phyloP scores from a whole-genome alignment of 768 basidiomycete species.

The Pleurotus pulmonarius region DNA sequence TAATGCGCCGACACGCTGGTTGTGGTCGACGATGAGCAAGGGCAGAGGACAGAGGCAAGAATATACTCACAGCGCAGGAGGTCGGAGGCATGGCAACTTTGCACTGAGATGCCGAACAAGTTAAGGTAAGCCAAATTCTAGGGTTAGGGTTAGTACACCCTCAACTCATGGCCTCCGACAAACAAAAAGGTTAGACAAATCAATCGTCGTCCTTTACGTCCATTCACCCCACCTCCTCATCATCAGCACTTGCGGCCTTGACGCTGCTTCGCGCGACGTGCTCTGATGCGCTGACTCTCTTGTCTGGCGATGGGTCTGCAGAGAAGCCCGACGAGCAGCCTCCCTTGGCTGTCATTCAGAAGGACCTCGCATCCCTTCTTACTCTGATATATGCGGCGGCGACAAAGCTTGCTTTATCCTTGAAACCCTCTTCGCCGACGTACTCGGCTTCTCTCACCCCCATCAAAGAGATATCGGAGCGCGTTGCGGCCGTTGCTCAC shows the following conservation, averaged over 20 bases:
- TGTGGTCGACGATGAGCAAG: not conserved
- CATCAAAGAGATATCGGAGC: constrained; percentile 49
- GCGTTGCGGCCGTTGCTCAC: constrained; percentile 46
- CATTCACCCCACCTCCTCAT: not conserved
- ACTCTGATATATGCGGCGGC: constrained; percentile 50
- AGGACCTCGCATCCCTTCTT: constrained; percentile 56
- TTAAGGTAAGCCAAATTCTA: constrained; percentile 11
- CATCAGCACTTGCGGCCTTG: constrained; percentile 28
- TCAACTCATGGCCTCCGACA: constrained; percentile 29
- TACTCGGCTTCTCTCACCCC: constrained; percentile 47
- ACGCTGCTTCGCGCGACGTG: constrained; percentile 32
- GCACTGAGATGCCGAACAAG: not conserved
- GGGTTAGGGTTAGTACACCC: constrained; percentile 14
- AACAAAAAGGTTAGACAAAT: constrained; percentile 31
- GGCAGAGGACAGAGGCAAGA: not conserved
- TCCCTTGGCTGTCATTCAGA: constrained; percentile 38
- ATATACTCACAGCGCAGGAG: constrained; percentile 11
- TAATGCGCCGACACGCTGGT: constrained; percentile 10
- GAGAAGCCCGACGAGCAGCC: constrained; percentile 12
- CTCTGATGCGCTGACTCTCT: constrained; percentile 27
- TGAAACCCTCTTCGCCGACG: constrained; percentile 55
- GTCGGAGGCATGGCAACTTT: constrained; percentile 2
- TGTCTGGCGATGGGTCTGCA: constrained; percentile 10
- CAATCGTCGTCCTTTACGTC: not conserved
- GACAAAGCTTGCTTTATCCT: constrained; percentile 60